Percentiles rank a stretch among this genome's conserved stretches.
Evolutionary conservation across 2,329 filamentous ascomycete genomes (phyloP).

Genomic region (Metarhizium sp.): DNA sequence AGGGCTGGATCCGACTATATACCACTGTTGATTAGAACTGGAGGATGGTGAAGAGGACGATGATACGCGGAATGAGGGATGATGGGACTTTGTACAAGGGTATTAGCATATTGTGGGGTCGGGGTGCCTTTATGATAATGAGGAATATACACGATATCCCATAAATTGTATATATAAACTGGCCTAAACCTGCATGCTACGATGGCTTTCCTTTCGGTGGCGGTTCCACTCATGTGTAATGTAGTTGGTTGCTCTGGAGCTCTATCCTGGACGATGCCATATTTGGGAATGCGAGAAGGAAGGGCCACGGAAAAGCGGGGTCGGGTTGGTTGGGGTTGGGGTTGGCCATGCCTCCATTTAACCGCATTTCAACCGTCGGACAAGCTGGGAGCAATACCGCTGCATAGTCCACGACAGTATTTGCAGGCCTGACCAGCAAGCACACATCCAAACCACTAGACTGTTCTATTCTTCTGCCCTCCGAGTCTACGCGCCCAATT

Average conservation of each 20-base stretch:
- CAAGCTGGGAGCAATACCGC: too few relatives aligned
- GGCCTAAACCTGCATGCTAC: too few relatives aligned
- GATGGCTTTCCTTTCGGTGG: too few relatives aligned
- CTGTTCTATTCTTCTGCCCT: neutral
- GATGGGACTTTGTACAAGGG: neutral
- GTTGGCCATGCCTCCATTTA: conserved; percentile 3
- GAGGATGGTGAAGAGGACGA: neutral
- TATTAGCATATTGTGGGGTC: neutral
- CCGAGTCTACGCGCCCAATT: neutral
- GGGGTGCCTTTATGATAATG: too few relatives aligned
- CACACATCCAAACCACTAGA: neutral
- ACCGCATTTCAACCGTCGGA: conserved; percentile 16
- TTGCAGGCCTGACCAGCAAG: neutral
- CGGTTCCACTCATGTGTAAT: too few relatives aligned
- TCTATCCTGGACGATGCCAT: too few relatives aligned
- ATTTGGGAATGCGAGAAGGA: too few relatives aligned
- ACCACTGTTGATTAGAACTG: neutral
- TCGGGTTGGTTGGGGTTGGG: too few relatives aligned
- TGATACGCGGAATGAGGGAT: neutral
- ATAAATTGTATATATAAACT: neutral
- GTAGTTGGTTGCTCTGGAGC: too few relatives aligned
- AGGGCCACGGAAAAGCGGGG: too few relatives aligned
- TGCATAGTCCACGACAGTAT: neutral
- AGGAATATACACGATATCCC: too few relatives aligned
- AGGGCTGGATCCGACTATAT: neutral